Base-by-base conservation (phyloP, 2,329 filamentous ascomycete genomes). In the Trichoderma asperellum region DNA sequence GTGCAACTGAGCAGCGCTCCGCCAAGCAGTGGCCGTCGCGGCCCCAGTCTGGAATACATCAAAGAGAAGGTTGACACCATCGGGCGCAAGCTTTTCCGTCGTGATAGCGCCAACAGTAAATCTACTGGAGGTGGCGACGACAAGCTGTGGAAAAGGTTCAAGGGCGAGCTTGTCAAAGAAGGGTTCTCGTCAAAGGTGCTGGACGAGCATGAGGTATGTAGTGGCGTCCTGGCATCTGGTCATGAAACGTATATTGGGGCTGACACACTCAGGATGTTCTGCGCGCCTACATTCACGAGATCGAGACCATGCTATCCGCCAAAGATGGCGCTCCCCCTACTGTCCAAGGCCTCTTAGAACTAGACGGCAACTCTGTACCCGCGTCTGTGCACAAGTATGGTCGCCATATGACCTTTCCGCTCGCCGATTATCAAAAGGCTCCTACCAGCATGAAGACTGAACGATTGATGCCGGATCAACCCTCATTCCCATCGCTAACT, bases 41-140 rank as follows among this genome's bases (percentile, higher is more conserved):
- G 71, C 40, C 72, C 80, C 21, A 79, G 82, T 29, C 77, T 88
- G 40, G 85, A 89, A 68, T 75, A 76, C 8, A 88, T 90, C 74
- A 86, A 88, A 76, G 84, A 87, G 75, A 88, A 89, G 73, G 85
- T 90, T 37, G 87, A 90, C 73, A 77, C 78, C 35, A 85, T 90
- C 71, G 87, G 88, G 3, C 76, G 80, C 12, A 81, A 83, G 12
- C 80, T 89, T 29, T 85, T 84, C 62, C 79, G 80, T 12, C 80
- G 81, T 56, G 77, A 80, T 71, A 79, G 77, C 61, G 79, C 77
- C 66, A 79, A 77, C 65, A 76, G 78, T 69, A 74, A 81, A 65
- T 21, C 35, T 5, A 70, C 75, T 21, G 81, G 83, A 63, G 83
- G 86, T 34, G 84, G 83, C 63, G 83, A 86, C 32, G 84, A 87